phyloP scores from a whole-genome alignment of 495 filamentous ascomycete genomes.

The Hypoxylon intermedium region DNA sequence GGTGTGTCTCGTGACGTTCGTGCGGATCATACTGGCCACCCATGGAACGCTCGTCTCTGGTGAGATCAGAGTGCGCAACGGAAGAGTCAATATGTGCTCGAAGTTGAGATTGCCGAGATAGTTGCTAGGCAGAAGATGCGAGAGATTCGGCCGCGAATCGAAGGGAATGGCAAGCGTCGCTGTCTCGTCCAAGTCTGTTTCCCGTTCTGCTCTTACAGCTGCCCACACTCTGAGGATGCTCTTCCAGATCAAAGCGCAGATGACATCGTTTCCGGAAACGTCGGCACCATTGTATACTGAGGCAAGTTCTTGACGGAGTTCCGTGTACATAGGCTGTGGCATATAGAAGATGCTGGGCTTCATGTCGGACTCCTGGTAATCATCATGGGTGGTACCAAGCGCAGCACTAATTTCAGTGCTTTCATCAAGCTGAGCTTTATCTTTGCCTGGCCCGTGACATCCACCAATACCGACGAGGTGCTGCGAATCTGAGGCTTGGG shows the following conservation, averaged over 20 bases:
- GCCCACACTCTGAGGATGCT: background rate
- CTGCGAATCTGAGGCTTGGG: background rate
- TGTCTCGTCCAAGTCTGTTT: background rate
- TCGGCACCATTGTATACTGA: background rate
- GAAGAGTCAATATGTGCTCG: background rate
- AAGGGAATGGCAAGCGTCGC: background rate
- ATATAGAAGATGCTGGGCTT: background rate
- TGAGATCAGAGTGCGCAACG: background rate
- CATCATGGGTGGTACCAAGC: background rate
- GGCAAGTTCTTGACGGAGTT: background rate
- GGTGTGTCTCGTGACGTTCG: background rate
- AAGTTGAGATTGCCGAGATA: background rate
- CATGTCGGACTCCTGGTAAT: background rate
- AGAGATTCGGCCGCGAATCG: background rate
- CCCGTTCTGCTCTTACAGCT: background rate
- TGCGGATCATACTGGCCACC: background rate
- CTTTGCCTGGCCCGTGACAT: background rate
- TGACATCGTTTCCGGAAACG: background rate
- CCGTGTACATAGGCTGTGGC: background rate
- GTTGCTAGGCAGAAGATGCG: background rate
- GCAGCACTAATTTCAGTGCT: background rate
- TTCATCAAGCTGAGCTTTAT: background rate
- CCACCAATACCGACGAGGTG: background rate
- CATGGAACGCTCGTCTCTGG: background rate
- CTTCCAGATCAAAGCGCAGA: background rate